A percentile compares a stretch with the other conserved stretches of the same genome.
phyloP scores from a whole-genome alignment of 257 asterid genomes.

The Jasminum sambac region DNA sequence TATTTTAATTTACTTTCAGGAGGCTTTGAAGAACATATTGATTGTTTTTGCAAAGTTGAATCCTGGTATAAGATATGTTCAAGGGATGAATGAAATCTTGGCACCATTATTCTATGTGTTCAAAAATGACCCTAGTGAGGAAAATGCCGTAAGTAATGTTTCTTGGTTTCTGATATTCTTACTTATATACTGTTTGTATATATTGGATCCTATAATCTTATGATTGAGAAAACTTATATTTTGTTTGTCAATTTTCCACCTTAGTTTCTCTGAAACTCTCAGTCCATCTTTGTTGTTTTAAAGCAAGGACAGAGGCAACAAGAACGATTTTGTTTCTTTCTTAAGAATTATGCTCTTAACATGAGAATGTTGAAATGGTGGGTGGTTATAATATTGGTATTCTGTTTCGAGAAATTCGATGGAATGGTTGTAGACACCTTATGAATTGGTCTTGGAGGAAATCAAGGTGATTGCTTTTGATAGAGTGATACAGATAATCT shows the following conservation, averaged over 20 bases:
- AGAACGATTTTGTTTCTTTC: neutral
- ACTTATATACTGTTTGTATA: neutral
- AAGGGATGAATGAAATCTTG: conserved; percentile 97
- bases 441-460: neutral
- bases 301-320: neutral
- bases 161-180: conserved; percentile 13
- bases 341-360: neutral
- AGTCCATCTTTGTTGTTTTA: conserved; percentile 20
- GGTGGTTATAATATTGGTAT: neutral
- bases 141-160: conserved; percentile 57
- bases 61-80: conserved; percentile 98
- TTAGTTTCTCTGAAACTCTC: conserved; percentile 13
- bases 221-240: neutral
- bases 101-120: conserved; percentile 83
- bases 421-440: neutral
- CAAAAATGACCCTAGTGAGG: conserved; percentile 75
- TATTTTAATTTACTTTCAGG: conserved; percentile 50
- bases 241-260: conserved; percentile 13
- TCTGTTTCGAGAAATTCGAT: neutral
- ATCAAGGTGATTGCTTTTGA: neutral
- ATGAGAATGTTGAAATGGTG: neutral
- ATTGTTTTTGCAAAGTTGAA: conserved; percentile 86
- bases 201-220: neutral
- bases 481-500: neutral
- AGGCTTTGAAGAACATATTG: conserved; percentile 67